Conservation (phyloP, 768 basidiomycete genomes). For the Boletus edulis region DNA sequence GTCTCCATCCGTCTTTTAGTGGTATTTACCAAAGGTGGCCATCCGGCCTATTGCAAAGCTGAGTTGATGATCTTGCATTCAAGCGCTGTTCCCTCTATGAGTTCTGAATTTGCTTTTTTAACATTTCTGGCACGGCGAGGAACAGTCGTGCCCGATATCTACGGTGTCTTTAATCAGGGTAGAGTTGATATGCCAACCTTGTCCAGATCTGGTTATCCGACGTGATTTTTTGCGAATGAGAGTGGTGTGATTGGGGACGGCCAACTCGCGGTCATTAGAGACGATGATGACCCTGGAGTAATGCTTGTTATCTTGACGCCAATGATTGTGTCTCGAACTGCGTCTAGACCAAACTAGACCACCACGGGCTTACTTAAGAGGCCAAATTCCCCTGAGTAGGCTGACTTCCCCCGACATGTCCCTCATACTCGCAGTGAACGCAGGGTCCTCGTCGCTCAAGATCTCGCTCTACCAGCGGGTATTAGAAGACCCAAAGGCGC, state of each 20-base stretch:
- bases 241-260: too few relatives aligned
- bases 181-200: background rate
- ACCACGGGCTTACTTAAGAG: background rate
- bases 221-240: background rate
- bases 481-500: constrained; percentile 28
- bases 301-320: too few relatives aligned
- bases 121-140: background rate
- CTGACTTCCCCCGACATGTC: constrained; percentile 11
- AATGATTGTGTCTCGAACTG: too few relatives aligned
- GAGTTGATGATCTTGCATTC: background rate
- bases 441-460: constrained; percentile 87
- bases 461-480: constrained; percentile 58
- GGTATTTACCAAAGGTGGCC: constrained; percentile 4
- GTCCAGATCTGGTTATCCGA: background rate
- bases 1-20: background rate
- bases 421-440: constrained; percentile 69
- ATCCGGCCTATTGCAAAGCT: background rate
- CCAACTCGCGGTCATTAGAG: too few relatives aligned
- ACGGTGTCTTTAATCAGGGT: constrained; percentile 1
- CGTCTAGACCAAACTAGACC: too few relatives aligned
- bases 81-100: background rate
- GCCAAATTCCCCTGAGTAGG: background rate
- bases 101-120: constrained; percentile 3
- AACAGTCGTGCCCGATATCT: constrained; percentile 2
- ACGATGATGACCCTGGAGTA: too few relatives aligned